Evolutionary conservation across 495 filamentous ascomycete genomes (phyloP).

Genomic region (Penicillium canariense): DNA sequence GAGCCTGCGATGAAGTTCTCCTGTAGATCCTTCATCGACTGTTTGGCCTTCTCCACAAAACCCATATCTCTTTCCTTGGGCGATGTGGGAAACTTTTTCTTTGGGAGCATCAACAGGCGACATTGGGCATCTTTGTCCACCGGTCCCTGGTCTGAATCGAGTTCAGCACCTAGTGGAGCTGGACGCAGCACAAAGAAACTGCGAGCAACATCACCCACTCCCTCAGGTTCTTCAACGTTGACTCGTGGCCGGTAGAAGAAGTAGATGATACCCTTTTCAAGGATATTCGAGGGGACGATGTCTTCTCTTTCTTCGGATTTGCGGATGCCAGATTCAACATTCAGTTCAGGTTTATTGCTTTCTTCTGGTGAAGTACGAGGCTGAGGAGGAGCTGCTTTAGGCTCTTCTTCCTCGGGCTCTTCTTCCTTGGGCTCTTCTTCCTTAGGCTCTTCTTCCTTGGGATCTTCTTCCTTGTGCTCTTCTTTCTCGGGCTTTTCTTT

Average conservation of each 20-base stretch:
- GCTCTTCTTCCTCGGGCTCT: background rate
- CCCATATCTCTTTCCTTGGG: conserved; percentile 72
- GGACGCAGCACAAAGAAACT: conserved; percentile 83
- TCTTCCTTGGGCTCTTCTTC: conserved; percentile 10
- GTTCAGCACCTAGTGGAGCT: conserved; percentile 63
- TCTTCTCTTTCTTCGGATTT: conserved; percentile 50
- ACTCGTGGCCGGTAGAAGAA: conserved; percentile 87
- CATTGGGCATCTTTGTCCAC: conserved; percentile 60
- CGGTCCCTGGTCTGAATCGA: conserved; percentile 56
- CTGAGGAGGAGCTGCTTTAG: background rate
- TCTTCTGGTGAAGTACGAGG: background rate
- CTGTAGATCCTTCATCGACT: conserved; percentile 67
- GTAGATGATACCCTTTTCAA: conserved; percentile 93
- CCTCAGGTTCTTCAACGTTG: conserved; percentile 66
- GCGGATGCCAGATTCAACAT: conserved; percentile 26
- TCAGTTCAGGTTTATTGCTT: conserved; percentile 4
- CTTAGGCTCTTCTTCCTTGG: too few species aligned
- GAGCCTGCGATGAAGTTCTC: conserved; percentile 64
- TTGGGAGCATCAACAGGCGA: conserved; percentile 76
- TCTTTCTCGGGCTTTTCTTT: too few species aligned
- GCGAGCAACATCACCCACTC: conserved; percentile 69
- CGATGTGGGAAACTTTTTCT: conserved; percentile 78
- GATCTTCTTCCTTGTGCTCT: conserved; percentile 18
- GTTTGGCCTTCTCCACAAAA: conserved; percentile 77
- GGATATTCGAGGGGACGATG: conserved; percentile 64